A percentile compares a stretch with the other conserved stretches of the same genome.
phyloP scores from a whole-genome alignment of 495 filamentous ascomycete species.

The Chaetomidium leptoderma region DNA sequence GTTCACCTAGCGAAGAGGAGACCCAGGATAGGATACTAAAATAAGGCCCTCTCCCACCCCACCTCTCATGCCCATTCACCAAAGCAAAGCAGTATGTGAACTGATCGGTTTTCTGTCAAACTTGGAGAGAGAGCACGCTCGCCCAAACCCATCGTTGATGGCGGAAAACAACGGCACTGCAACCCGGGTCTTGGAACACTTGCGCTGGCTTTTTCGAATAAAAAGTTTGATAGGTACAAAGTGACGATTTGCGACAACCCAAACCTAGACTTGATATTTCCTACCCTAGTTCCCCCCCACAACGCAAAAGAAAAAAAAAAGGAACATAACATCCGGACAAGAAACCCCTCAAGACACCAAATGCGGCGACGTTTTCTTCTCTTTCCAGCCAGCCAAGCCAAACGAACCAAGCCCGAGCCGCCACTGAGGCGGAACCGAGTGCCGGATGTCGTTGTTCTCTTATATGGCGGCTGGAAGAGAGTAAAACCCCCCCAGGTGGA shows the following conservation, averaged over 20 bases:
- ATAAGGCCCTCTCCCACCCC: too few relatives aligned
- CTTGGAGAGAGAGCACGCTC: too few relatives aligned
- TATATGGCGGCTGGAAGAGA: neutral
- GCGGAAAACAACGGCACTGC: too few relatives aligned
- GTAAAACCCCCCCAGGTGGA: neutral
- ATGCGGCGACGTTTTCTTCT: slow-evolving; percentile 1
- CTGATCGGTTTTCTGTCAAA: too few relatives aligned
- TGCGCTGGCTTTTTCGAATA: neutral
- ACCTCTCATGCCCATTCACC: too few relatives aligned
- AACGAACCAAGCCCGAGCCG: slow-evolving; percentile 1
- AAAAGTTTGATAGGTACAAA: neutral
- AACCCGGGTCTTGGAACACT: neutral
- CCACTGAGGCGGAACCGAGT: neutral
- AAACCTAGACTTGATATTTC: slow-evolving; percentile 7
- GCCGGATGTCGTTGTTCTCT: neutral
- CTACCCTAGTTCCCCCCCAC: neutral
- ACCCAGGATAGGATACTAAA: too few relatives aligned
- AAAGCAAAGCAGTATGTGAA: too few relatives aligned
- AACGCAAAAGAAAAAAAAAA: neutral
- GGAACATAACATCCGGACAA: slow-evolving; percentile 5
- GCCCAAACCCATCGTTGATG: too few relatives aligned
- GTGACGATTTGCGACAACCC: slow-evolving; percentile 3
- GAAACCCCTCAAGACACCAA: neutral
- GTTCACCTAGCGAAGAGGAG: too few relatives aligned
- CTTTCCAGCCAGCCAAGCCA: neutral